Base-by-base conservation (phyloP, 257 asterid genomes). In the Solanum piurae region DNA sequence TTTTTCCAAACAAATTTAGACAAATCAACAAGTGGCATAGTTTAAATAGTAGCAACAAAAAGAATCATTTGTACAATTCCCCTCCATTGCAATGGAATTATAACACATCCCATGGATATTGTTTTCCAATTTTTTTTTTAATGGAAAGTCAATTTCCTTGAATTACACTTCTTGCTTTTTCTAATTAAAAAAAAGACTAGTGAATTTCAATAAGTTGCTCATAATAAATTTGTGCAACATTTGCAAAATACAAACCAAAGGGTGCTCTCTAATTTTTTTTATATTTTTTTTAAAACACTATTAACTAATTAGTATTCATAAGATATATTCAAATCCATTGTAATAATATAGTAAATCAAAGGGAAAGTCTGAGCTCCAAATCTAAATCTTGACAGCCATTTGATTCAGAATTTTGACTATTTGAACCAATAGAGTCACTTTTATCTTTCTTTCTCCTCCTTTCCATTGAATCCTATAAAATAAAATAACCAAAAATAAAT, bases 311-410 rank as follows among this genome's bases (percentile, higher is more conserved):
- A 68, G 60, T 38, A 44, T 71, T 79, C 38, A 60, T 79, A 55
- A 40, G 37, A 38, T 85, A 84, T 73, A 83, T 74, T 58, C 58
- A 40, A 75, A 66, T 44, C 86, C 88, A 79, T 86, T 7, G 23
- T 6, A 80, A 29, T 34, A 29, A 6, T 83, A 49, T 52, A 44
- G 20, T n/a, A 82, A 27, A 74, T 58, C 42, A 90, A 82, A 89
- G 89, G 52, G 91, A 91, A 37, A 92, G 91, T 91, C 98, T 93
- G 89, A 96, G 99, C 94, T 96, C 99, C 98, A 95, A 94, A 92
- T 96, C 99, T 89, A 95, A 88, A 16, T 96, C 98, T 89, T 94
- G 93, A 9, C 93, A 75, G 86, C 90, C 92, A 86, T 90, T 90
- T 16, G 95, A 90, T 86, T 92, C 98, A 21, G 94, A 92, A 79